Percentiles rank a stretch among this genome's conserved stretches.
These are phyloP conservation scores for Saccharomyces hybrid DNA, from an alignment of 1,139 yeast species.

Conservation along the genomic window DNA sequence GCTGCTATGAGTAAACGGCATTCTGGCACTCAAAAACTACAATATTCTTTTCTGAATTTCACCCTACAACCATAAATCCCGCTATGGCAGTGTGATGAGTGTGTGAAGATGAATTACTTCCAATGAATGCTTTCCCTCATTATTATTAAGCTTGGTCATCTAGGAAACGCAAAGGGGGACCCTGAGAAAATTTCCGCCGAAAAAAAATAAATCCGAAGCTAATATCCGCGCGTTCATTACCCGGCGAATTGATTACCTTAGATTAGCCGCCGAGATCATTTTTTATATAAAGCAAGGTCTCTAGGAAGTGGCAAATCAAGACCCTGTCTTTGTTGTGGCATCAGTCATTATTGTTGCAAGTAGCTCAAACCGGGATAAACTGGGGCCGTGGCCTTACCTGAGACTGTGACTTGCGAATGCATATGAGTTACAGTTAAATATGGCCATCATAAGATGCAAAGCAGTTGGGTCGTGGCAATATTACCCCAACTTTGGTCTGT, in stretches of 20 bases:
- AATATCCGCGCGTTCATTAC: background rate
- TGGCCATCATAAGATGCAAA: too few species aligned
- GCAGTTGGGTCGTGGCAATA: too few species aligned
- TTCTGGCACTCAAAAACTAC: background rate
- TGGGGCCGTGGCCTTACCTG: too few species aligned
- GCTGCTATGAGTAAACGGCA: slow-evolving; percentile 16
- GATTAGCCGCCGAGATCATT: background rate
- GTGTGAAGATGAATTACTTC: background rate
- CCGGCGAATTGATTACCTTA: background rate
- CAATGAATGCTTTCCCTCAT: background rate
- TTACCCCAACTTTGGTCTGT: too few species aligned
- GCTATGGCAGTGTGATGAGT: background rate
- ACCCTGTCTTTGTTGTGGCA: background rate
- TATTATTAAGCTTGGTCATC: background rate
- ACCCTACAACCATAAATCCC: too few species aligned
- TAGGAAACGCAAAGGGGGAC: background rate
- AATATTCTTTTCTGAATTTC: background rate
- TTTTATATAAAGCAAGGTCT: background rate
- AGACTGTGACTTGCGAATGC: too few species aligned
- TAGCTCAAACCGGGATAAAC: too few species aligned
- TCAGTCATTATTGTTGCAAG: too few species aligned
- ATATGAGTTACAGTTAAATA: too few species aligned
- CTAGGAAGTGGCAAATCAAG: background rate
- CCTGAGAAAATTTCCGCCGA: background rate
- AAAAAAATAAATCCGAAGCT: background rate